Evolutionary conservation across 2,329 filamentous ascomycete genomes (phyloP).

Genomic region (Botrytis fragariae): DNA sequence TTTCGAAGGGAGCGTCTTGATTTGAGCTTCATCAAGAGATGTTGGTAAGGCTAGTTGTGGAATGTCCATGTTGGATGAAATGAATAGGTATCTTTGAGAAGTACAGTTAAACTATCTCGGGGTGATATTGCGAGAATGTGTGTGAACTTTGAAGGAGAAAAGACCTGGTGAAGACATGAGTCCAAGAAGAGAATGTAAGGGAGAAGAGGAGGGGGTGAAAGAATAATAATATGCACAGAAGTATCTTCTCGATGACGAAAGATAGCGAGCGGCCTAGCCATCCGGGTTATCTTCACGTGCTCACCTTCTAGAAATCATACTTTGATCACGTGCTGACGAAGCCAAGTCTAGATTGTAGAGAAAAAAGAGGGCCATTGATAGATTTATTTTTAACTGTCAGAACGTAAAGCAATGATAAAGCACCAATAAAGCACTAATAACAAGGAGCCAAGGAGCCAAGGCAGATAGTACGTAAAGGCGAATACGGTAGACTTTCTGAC

Average conservation of each 20-base stretch:
- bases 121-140: too few relatives aligned
- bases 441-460: neutral
- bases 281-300: neutral
- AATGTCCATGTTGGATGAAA: slow-evolving; percentile 14
- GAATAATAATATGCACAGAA: neutral
- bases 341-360: neutral
- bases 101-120: neutral
- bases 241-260: neutral
- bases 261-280: neutral
- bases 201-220: too few relatives aligned
- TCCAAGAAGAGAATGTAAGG: neutral
- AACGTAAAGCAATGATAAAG: neutral
- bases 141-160: neutral
- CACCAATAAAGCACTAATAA: neutral
- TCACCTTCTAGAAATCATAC: neutral
- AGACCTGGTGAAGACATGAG: neutral
- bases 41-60: slow-evolving; percentile 25
- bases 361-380: neutral
- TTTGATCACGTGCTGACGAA: neutral
- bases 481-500: neutral
- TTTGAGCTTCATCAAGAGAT: slow-evolving; percentile 50
- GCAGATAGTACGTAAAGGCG: neutral
- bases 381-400: neutral
- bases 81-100: neutral
- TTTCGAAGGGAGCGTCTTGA: slow-evolving; percentile 56